Percentiles rank a stretch among this genome's conserved stretches.
phyloP scores from a whole-genome alignment of 768 basidiomycete species.

The Boletus tylopilopsis region DNA sequence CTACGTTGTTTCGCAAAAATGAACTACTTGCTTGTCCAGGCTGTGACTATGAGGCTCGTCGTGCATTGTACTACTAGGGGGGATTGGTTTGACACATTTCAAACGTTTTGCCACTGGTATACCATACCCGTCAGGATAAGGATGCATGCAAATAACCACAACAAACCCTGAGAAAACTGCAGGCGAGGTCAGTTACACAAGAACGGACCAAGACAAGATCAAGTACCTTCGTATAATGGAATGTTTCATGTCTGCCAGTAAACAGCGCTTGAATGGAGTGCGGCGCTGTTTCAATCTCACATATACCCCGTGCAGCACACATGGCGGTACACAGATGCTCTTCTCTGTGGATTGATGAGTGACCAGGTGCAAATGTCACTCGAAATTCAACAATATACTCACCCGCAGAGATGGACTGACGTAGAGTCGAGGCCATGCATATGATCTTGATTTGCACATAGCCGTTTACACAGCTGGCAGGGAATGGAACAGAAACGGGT shows the following conservation, averaged over 20 bases:
- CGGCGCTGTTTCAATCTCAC: slow-evolving; percentile 56
- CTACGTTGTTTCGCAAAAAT: slow-evolving; percentile 52
- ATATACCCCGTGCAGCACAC: slow-evolving; percentile 49
- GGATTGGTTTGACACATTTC: slow-evolving; percentile 46
- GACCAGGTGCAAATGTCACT: not conserved
- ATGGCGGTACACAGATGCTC: slow-evolving; percentile 42
- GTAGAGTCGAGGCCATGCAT: slow-evolving; percentile 44
- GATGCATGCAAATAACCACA: not conserved
- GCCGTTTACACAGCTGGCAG: slow-evolving; percentile 54
- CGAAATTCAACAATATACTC: not conserved
- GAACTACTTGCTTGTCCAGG: slow-evolving; percentile 41
- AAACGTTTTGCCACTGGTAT: slow-evolving; percentile 47
- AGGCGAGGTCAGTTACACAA: not conserved
- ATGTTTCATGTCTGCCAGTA: slow-evolving; percentile 55
- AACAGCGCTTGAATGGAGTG: slow-evolving; percentile 61
- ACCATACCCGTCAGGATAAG: not conserved
- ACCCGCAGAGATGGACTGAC: slow-evolving; percentile 58
- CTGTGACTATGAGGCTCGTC: slow-evolving; percentile 48
- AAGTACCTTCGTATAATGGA: slow-evolving; percentile 60
- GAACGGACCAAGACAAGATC: not conserved
- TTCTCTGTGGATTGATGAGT: slow-evolving; percentile 38
- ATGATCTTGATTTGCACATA: slow-evolving; percentile 49
- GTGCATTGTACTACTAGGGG: slow-evolving; percentile 40
- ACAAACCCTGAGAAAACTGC: slow-evolving; percentile 53
- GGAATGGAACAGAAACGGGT: slow-evolving; percentile 48